Conservation (phyloP, 768 basidiomycete species). For the Pholiota microspora region DNA sequence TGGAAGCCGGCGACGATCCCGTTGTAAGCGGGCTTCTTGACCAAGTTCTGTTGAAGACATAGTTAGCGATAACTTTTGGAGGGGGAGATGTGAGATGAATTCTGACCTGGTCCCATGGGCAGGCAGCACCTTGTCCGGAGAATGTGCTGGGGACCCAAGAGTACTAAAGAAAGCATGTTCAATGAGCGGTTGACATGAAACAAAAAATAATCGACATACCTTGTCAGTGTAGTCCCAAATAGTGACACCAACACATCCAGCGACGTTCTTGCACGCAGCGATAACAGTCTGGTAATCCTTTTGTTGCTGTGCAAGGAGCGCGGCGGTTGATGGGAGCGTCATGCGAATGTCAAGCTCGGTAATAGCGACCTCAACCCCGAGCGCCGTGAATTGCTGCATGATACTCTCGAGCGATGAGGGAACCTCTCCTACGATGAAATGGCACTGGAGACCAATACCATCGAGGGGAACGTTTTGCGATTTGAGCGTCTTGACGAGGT, state of each 20-base stretch:
- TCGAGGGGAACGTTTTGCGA: slow-evolving; percentile 51
- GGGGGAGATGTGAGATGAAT: background rate
- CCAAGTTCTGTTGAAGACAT: background rate
- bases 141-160: slow-evolving; percentile 39
- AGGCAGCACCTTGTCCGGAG: slow-evolving; percentile 36
- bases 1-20: background rate
- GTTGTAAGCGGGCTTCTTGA: background rate
- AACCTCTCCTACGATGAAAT: slow-evolving; percentile 58
- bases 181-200: background rate
- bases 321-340: slow-evolving; percentile 47
- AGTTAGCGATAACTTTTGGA: too few species aligned
- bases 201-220: slow-evolving; percentile 6
- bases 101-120: slow-evolving; percentile 35
- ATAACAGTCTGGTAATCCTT: slow-evolving; percentile 57
- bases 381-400: slow-evolving; percentile 50
- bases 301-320: slow-evolving; percentile 51
- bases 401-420: slow-evolving; percentile 46
- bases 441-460: slow-evolving; percentile 59
- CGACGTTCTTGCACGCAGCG: slow-evolving; percentile 46
- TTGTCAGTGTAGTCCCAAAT: slow-evolving; percentile 48
- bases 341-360: slow-evolving; percentile 70
- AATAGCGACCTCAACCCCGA: slow-evolving; percentile 66
- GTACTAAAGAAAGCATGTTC: slow-evolving; percentile 21
- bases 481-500: slow-evolving; percentile 49
- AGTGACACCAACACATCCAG: slow-evolving; percentile 42